Conservation (phyloP, 768 basidiomycete genomes). For the Chalciporus piperatus region DNA sequence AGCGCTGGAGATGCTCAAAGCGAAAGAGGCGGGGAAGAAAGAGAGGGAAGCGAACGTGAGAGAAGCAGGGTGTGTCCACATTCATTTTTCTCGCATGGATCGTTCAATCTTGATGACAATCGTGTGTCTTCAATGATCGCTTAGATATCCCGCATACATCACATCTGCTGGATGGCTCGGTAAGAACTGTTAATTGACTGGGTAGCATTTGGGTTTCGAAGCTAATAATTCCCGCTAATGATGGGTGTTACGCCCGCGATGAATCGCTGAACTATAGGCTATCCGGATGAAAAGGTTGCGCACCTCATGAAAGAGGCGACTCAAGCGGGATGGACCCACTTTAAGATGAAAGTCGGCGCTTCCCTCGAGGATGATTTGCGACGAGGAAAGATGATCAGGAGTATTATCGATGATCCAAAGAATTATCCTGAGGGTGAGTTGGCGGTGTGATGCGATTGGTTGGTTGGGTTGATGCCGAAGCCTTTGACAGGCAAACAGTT, state of each 20-base stretch:
- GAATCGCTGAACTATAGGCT: conserved; percentile 44
- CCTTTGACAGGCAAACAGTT: conserved; percentile 26
- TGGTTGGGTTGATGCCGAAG: background rate
- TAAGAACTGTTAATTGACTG: conserved; percentile 20
- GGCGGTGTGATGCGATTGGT: background rate
- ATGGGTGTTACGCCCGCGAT: background rate
- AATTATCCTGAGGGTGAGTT: conserved; percentile 50
- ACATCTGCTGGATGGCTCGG: conserved; percentile 91
- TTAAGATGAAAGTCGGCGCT: conserved; percentile 97
- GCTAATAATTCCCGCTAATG: background rate
- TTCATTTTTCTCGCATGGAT: background rate
- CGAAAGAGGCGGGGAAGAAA: conserved; percentile 67
- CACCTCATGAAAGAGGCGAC: conserved; percentile 84
- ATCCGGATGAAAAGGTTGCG: conserved; percentile 85
- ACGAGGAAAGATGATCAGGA: conserved; percentile 81
- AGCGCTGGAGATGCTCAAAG: conserved; percentile 76
- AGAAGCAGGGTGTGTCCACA: conserved; percentile 50
- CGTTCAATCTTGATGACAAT: conserved; percentile 2
- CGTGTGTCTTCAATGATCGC: background rate
- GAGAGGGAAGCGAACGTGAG: conserved; percentile 74
- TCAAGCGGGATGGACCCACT: conserved; percentile 87
- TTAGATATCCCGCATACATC: conserved; percentile 86
- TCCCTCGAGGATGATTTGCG: conserved; percentile 77
- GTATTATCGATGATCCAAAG: conserved; percentile 87
- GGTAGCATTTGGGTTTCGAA: background rate